Conservation (phyloP, 139 green algal genomes). For the Micromonas commoda region DNA sequence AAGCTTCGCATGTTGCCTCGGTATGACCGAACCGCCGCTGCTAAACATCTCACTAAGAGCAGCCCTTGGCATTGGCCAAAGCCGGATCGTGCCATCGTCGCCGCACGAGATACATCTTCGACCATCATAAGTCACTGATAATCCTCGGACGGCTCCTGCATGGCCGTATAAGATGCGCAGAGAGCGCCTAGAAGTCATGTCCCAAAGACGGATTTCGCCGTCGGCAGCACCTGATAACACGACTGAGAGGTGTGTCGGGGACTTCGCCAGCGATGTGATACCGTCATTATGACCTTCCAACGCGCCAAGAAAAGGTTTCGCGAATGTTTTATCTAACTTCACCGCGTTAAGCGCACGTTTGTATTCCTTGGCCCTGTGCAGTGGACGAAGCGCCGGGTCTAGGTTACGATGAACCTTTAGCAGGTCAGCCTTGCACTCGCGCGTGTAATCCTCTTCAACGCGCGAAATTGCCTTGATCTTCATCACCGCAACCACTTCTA, state of each 20-base stretch:
- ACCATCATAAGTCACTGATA: constrained; percentile 70
- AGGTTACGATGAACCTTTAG: constrained; percentile 85
- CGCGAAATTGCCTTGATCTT: constrained; percentile 89
- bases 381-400: constrained; percentile 65
- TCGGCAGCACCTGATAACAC: constrained; percentile 69
- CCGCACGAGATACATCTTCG: constrained; percentile 65
- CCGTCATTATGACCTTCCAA: constrained; percentile 79
- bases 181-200: constrained; percentile 50
- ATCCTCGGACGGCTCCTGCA: constrained; percentile 57
- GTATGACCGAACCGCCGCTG: no score
- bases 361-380: constrained; percentile 90
- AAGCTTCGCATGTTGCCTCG: neutral
- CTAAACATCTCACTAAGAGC: neutral
- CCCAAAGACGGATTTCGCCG: constrained; percentile 79
- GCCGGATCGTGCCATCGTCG: constrained; percentile 65
- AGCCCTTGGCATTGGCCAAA: constrained; percentile 18
- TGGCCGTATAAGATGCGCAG: constrained; percentile 36
- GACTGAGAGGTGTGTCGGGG: constrained; percentile 65
- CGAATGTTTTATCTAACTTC: constrained; percentile 92
- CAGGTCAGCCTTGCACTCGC: constrained; percentile 70
- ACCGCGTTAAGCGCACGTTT: constrained; percentile 80
- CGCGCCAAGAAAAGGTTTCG: constrained; percentile 88
- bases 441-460: constrained; percentile 68
- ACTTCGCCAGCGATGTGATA: constrained; percentile 75
- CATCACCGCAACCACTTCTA: no score